These are phyloP conservation scores for Venturia effusa DNA, from an alignment of 2,329 filamentous ascomycete species.

Conservation along the genomic window DNA sequence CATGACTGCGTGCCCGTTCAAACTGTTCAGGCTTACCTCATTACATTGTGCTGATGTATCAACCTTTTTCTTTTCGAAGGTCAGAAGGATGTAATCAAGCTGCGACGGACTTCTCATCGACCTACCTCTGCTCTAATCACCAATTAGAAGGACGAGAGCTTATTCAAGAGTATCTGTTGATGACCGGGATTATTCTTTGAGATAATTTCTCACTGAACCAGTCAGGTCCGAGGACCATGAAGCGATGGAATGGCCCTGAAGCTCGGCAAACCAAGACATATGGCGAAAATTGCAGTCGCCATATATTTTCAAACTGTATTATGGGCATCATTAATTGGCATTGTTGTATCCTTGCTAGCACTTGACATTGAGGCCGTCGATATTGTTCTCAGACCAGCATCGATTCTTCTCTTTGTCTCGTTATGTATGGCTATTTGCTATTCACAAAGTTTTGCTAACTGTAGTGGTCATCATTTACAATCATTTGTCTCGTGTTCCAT, in stretches of 20 bases:
- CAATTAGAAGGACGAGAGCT: neutral
- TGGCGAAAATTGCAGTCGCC: slow-evolving; percentile 12
- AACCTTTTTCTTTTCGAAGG: neutral
- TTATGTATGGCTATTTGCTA: slow-evolving; percentile 16
- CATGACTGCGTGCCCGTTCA: neutral
- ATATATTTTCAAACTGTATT: slow-evolving; percentile 24
- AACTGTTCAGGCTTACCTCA: neutral
- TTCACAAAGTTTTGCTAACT: neutral
- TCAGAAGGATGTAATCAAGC: neutral
- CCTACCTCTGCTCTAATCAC: neutral
- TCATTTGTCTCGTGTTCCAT: slow-evolving; percentile 25
- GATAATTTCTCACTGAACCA: neutral
- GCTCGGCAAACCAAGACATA: neutral
- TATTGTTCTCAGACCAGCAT: slow-evolving; percentile 20
- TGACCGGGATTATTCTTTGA: too few species aligned
- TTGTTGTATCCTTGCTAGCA: slow-evolving; percentile 21
- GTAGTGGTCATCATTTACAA: slow-evolving; percentile 22
- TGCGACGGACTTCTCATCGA: neutral
- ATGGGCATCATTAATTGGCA: slow-evolving; percentile 22
- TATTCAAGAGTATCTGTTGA: neutral
- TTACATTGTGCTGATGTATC: neutral
- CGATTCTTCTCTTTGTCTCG: slow-evolving; percentile 22
- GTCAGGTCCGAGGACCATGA: neutral
- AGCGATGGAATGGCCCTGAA: neutral
- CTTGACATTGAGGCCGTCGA: slow-evolving; percentile 21